Evolutionary conservation across 2,329 filamentous ascomycete species (phyloP), one percentile per base, ranked within the genome.

Genomic region (Chaetomiaceae sp.): DNA sequence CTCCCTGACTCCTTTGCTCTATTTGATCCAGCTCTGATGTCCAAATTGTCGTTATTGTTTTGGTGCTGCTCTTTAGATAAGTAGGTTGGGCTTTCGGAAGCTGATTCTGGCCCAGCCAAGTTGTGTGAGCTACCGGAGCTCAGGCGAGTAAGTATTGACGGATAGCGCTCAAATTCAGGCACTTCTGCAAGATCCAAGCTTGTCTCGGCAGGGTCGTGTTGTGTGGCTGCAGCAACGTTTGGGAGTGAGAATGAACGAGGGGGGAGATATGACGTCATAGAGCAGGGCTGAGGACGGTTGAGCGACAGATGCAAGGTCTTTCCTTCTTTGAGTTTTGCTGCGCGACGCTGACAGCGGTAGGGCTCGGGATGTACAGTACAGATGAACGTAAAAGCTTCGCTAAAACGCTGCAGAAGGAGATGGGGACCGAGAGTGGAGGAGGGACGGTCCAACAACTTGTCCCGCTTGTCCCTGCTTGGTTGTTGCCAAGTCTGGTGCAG

Each of bases 221-320:
- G 25, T 25, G 29, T 32, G 33, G 41, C 21, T 32, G 34, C 25
- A 8, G 47, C 48, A 36, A 30, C 40, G 42, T n/a, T n/a, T 46
- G 43, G 29, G 25, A n/a, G 43, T 7, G 43, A 14, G n/a, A 23
- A 16, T n/a, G 48, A 16, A 42, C 21, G 42, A 30, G 52, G 41
- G 47, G 18, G 23, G 9, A 3, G 27, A 20, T 25, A 34, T 54
- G 52, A 51, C 47, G 52, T 54, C 52, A 54, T 46, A 13, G 27
- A 40, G 43, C n/a, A n/a, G n/a, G n/a, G n/a, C n/a, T 34, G 25
- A 27, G 5, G 25, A 5, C 9, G 25, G 5, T 27, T 5, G 25
- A 27, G n/a, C n/a, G n/a, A n/a, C n/a, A 38, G 36, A 25, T 23
- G 11, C 36, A 38, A 20, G 36, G 36, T 14, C n/a, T 38, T 21